Base-by-base conservation (phyloP, 768 basidiomycete genomes). In the Saitozyma sp. region DNA sequence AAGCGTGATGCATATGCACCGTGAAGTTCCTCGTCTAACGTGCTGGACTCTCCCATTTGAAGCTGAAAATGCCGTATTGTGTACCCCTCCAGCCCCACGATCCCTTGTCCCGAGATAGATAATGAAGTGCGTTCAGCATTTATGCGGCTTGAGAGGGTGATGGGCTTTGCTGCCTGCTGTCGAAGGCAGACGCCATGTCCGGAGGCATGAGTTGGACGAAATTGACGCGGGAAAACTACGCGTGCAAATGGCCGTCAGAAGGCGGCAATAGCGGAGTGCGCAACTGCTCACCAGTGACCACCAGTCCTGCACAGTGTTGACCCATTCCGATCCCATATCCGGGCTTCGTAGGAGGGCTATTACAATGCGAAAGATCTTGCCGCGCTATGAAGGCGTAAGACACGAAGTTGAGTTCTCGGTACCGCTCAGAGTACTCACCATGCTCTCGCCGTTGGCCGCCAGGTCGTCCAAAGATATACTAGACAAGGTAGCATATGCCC, bases 311-410 rank as follows among this genome's bases (percentile, higher is more conserved):
- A 64, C 14, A 19, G 51, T 53, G 11, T 56, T 53, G 52, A 58
- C 53, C 62, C 62, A 64, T 9, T 53, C 56, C 16, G 51, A 43
- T 0, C 51, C 43, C 40, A 49, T 40, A 40, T 45, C 45, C n/a
- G 58, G 46, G n/a, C 56, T 53, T 10, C 57, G 57, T 37, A 64
- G 45, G 48, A 66, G 37, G 17, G 38, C 50, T 10, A 62, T 48
- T 14, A 66, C 53, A 48, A 66, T 66, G 20, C 61, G 50, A 55
- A 62, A 59, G 29, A 66, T 60, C 40, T 66, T 66, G 46, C 65
- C 57, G 9, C 54, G 50, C 61, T 62, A 38, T 14, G n/a, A 17
- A 13, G 16, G 37, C 37, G 40, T 46, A 20, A 16, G 11, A 55
- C 17, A 8, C 9, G 48, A 50, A 3, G 8, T 9, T 9, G 13